Evolutionary conservation across 345 rosid genomes (phyloP).

Genomic region (Arabidopsis arenosa): DNA sequence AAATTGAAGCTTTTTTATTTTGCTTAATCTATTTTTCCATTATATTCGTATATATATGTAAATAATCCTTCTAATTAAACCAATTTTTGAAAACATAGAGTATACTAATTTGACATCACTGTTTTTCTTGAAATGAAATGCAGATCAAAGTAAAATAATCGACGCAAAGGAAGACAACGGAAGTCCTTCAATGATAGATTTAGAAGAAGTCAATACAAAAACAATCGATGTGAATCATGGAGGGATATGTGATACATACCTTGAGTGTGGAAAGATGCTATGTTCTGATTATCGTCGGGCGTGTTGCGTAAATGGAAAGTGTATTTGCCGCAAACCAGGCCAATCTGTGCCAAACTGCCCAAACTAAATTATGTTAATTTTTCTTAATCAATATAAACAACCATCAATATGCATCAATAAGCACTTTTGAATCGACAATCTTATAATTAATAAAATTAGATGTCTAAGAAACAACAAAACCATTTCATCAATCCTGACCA

Average conservation of each 20-base stretch:
- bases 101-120: background rate
- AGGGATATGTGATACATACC: constrained; percentile 17
- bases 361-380: background rate
- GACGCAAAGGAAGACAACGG: too few species aligned
- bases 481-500: too few species aligned
- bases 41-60: background rate
- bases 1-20: too few species aligned
- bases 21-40: too few species aligned
- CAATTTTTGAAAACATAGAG: background rate
- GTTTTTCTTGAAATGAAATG: background rate
- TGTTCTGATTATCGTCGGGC: background rate
- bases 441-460: too few species aligned
- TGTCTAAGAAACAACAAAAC: too few species aligned
- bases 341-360: background rate
- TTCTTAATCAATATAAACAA: too few species aligned
- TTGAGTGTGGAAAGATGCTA: background rate
- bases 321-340: background rate
- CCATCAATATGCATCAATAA: too few species aligned
- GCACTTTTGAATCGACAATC: too few species aligned
- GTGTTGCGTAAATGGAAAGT: constrained; percentile 4
- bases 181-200: background rate
- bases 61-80: too few species aligned
- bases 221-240: background rate
- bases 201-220: background rate
- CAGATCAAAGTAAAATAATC: background rate